These are phyloP conservation scores for Sclerospora graminicola DNA, from an alignment of 352 stramenopile genomes.

Conservation along the genomic window DNA sequence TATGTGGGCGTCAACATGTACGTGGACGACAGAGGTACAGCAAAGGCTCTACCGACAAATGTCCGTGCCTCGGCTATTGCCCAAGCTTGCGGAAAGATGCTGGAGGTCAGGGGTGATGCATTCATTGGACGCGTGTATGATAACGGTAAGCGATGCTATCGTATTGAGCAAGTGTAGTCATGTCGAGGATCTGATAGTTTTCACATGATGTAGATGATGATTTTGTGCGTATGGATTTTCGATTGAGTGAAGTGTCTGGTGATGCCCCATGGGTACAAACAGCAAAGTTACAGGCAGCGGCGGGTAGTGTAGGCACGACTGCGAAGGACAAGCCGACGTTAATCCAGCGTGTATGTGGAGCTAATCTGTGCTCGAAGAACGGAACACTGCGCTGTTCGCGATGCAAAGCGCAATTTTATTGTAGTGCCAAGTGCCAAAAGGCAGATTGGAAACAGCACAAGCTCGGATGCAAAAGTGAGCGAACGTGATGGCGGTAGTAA, in stretches of 20 bases:
- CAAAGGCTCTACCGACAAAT: slow-evolving; percentile 74
- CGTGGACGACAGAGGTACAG: slow-evolving; percentile 84
- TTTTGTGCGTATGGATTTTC: slow-evolving; percentile 78
- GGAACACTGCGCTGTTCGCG: slow-evolving; percentile 66
- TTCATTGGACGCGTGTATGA: slow-evolving; percentile 85
- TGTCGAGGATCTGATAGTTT: slow-evolving; percentile 5
- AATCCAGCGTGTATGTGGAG: slow-evolving; percentile 51
- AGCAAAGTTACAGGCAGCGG: slow-evolving; percentile 39
- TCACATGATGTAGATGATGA: slow-evolving; percentile 45
- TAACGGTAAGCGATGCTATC: slow-evolving; percentile 41
- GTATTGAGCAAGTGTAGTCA: not conserved
- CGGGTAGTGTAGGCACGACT: slow-evolving; percentile 3
- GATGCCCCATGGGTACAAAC: slow-evolving; percentile 61
- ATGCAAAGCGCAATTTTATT: slow-evolving; percentile 83
- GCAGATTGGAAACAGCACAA: slow-evolving; percentile 81
- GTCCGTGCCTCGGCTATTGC: slow-evolving; percentile 69
- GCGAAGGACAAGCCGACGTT: slow-evolving; percentile 21
- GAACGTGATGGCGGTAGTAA: slow-evolving; percentile 8
- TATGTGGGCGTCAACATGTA: slow-evolving; percentile 86
- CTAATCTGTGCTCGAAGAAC: slow-evolving; percentile 57
- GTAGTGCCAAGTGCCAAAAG: slow-evolving; percentile 73
- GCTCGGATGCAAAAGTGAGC: slow-evolving; percentile 44
- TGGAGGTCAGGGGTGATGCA: slow-evolving; percentile 79
- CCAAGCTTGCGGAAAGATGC: slow-evolving; percentile 69
- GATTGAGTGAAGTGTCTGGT: slow-evolving; percentile 46